Base-by-base conservation (phyloP, 2,329 filamentous ascomycete species). In the Diaporthe sp. region DNA sequence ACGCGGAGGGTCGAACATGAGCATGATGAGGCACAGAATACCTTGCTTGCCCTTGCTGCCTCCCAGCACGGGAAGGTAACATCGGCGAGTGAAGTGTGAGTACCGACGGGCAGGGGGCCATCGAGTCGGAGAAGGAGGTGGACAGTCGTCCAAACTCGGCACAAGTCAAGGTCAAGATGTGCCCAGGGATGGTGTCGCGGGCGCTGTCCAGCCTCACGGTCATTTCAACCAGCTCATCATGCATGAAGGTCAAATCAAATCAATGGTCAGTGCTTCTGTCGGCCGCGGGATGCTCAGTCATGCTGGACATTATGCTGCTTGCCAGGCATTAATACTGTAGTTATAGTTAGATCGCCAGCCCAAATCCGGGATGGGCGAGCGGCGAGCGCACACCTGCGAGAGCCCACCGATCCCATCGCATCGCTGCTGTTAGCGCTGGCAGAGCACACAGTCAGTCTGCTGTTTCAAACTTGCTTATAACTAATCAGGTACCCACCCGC, bases 211-310 rank as follows among this genome's bases (percentile, higher is more conserved):
- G 65, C 65, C 63, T 68, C 63, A 37, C 13, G 47, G 49, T 9
- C 47, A 25, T 20, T 37, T 34, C 57, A 61, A 72, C 81, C 81
- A 83, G 77, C 81, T 84, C 82, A 84, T 83, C 83, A 79, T 85
- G 85, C 85, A 86, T 85, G 79, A 82, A 81, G 76, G 78, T 77
- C 47, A 74, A 78, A 75, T 68, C 65, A 68, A 68, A 68, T 53
- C 65, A 53, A n/a, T 25, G 63, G 63, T 22, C 63, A 68, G 47
- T 39, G 22, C 44, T n/a, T 31, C 15, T 53, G 17, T 15, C n/a
- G 47, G 63, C 31, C 15, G 31, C 47, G 44, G 79, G 76, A 81
- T 78, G 79, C 44, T 37, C 47, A 70, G 53, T 74, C 51, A 74
- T 75, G 49, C 63, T 67, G 44, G 37, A 25, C 2, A 25, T 67